These are phyloP conservation scores for Colletotrichum cordylinicola DNA, from an alignment of 2,329 filamentous ascomycete genomes.

Conservation along the genomic window DNA sequence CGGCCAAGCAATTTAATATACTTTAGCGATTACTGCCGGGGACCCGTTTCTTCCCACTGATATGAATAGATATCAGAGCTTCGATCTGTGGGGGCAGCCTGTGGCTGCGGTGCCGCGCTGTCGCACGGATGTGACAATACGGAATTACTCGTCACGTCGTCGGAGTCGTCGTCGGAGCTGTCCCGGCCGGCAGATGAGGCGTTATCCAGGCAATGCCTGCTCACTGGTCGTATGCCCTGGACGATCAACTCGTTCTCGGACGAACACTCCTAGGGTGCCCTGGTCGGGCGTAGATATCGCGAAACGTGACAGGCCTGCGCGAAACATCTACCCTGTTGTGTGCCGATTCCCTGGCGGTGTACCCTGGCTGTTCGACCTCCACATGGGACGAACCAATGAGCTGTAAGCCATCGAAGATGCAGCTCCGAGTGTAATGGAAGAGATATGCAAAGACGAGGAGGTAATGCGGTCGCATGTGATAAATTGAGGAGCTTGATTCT, in stretches of 20 bases:
- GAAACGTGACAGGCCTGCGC: background rate
- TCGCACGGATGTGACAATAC: background rate
- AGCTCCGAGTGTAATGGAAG: background rate
- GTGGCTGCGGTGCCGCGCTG: background rate
- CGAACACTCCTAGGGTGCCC: background rate
- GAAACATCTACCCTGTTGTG: background rate
- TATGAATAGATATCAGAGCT: background rate
- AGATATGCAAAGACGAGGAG: background rate
- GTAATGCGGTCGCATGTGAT: background rate
- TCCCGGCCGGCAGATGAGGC: background rate
- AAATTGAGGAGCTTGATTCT: background rate
- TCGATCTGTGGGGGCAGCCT: slow-evolving; percentile 3
- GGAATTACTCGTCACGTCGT: background rate
- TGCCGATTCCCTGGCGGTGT: background rate
- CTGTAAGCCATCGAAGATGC: background rate
- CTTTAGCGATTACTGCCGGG: background rate
- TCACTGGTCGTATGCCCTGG: background rate
- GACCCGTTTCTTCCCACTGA: background rate
- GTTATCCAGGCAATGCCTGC: background rate
- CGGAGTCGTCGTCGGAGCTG: background rate
- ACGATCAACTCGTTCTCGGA: background rate
- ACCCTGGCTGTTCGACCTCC: background rate
- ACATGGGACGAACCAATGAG: background rate
- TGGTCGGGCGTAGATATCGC: background rate
- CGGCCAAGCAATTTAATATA: slow-evolving; percentile 1